These are phyloP conservation scores for Paramecium sexaurelia DNA, from an alignment of 73 alveolate species.

Conservation along the genomic window DNA sequence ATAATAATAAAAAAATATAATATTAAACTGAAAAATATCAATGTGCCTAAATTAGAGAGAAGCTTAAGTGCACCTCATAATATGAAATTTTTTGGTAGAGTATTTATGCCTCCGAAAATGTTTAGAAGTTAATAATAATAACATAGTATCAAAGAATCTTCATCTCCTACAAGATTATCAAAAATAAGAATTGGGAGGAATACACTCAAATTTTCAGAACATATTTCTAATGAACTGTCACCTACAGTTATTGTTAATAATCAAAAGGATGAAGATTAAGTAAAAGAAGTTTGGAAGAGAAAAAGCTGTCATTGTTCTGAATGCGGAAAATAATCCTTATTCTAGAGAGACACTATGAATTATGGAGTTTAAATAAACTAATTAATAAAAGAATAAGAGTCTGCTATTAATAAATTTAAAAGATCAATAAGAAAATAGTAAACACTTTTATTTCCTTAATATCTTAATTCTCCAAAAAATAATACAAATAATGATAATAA, in stretches of 20 bases:
- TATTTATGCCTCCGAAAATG: background rate
- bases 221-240: background rate
- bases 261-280: background rate
- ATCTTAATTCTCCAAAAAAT: background rate
- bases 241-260: background rate
- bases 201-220: background rate
- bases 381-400: background rate
- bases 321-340: background rate
- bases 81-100: background rate
- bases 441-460: background rate
- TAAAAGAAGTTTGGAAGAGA: background rate
- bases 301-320: conserved; percentile 32
- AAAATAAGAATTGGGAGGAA: conserved; percentile 15
- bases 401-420: conserved; percentile 1
- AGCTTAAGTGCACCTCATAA: background rate
- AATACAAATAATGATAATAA: background rate
- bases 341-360: conserved; percentile 1
- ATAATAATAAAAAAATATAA: background rate
- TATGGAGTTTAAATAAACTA: background rate
- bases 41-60: conserved; percentile 2
- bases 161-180: background rate
- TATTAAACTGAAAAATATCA: background rate
- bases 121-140: background rate
- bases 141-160: background rate
- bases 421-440: background rate